Base-by-base conservation (phyloP, 805 yeast genomes). In the Dipodascopsis tothii region DNA sequence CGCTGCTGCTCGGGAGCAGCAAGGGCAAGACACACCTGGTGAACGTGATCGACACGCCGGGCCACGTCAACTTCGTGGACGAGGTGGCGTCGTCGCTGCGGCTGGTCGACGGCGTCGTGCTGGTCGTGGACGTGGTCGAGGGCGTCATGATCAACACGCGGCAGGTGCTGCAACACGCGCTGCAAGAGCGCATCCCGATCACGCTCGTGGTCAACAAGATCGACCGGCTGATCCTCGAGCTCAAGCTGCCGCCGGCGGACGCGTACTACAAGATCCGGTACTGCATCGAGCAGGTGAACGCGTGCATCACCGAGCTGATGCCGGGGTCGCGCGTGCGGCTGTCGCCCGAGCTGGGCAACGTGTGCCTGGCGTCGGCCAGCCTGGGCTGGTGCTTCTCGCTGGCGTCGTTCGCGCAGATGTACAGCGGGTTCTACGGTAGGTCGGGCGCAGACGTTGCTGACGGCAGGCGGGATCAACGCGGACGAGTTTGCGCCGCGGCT, bases 31-130 rank as follows among this genome's bases (percentile, higher is more conserved):
- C 94, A 0, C 62, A 66, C 16, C 74, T 76, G 0, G 55, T 80
- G 18, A 84, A 82, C 56, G 49, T 88, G 0, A 52, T 86, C 0
- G 99, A 94, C 56, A 69, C 95, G 0, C 99, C 99, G 0, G 99
- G 99, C 0, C 97, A 92, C 62, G 73, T 75, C 0, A 80, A 86
- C 57, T 92, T 92, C 57, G 64, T 70, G 22, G 96, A 86, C 58
- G 96, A 92, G 54, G 64, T 77, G 3, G 70, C 76, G 0, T 71
- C 75, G 0, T 73, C 83, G 0, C 60, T 79, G 6, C 61, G 75
- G 19, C 67, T 80, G 0, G 72, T 74, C 0, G 96, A 92, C 51
- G 76, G 81, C 2, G 76, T 75, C 0, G 64, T 81, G 0, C 60
- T 87, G 1, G 83, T 85, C 1, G 69, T 90, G n/a, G 98, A 92